These are phyloP conservation scores for Podaxis sp. DNA, from an alignment of 768 basidiomycete genomes.

Conservation along the genomic window DNA sequence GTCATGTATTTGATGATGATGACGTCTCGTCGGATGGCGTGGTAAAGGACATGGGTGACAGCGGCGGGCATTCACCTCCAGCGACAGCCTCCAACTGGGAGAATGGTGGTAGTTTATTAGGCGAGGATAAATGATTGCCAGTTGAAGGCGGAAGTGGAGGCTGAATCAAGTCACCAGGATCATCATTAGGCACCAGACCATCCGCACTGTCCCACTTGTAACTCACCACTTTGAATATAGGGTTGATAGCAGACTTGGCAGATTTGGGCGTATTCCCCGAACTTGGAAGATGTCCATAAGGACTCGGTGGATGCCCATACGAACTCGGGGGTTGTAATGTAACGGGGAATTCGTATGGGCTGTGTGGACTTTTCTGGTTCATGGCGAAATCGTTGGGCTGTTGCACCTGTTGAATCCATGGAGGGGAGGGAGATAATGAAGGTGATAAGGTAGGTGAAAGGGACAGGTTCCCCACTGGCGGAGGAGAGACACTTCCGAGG, in stretches of 20 bases:
- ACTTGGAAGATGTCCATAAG: constrained; percentile 58
- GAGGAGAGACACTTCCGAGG: constrained; percentile 69
- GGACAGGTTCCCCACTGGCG: constrained; percentile 72
- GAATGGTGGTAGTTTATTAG: constrained; percentile 67
- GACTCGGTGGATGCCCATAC: constrained; percentile 50
- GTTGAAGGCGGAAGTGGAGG: constrained; percentile 56
- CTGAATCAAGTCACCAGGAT: constrained; percentile 36
- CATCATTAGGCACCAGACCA: constrained; percentile 35
- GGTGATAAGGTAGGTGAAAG: constrained; percentile 64
- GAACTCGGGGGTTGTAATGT: constrained; percentile 38
- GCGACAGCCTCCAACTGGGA: constrained; percentile 83
- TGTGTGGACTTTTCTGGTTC: constrained; percentile 31
- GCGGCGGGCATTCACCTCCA: constrained; percentile 69
- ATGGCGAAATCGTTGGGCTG: constrained; percentile 28
- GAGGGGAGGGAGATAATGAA: constrained; percentile 44
- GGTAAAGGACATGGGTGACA: constrained; percentile 72
- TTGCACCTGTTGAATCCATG: constrained; percentile 48
- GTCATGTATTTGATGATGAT: constrained; percentile 25
- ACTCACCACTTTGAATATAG: constrained; percentile 91
- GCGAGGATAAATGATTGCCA: constrained; percentile 22
- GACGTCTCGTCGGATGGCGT: constrained; percentile 45
- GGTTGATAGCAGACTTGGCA: constrained; percentile 73
- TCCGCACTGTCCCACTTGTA: constrained; percentile 37
- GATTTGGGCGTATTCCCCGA: constrained; percentile 62
- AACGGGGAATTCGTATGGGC: constrained; percentile 34